Evolutionary conservation across 2,329 filamentous ascomycete species (phyloP).

Genomic region (Colletotrichum sp.): DNA sequence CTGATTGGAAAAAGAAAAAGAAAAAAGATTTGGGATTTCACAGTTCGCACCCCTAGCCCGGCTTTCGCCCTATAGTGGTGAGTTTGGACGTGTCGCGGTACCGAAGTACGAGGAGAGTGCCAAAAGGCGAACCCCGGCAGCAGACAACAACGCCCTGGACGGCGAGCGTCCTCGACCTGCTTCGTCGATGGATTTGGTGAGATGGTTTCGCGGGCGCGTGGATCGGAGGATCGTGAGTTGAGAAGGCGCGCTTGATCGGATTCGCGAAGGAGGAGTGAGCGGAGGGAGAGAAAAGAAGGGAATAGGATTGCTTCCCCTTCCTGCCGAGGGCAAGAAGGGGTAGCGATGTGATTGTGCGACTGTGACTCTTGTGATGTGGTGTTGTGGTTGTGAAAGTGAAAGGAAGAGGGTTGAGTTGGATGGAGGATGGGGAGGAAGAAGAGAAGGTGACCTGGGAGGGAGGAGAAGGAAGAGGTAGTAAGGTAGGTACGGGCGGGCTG

Average conservation of each 20-base stretch:
- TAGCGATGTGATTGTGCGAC: neutral
- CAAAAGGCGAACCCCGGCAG: neutral
- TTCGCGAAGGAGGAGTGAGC: neutral
- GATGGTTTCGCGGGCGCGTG: neutral
- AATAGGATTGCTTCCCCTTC: neutral
- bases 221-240: neutral
- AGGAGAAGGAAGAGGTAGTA: neutral
- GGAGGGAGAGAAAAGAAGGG: neutral
- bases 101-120: neutral
- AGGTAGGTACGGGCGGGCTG: neutral
- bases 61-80: neutral
- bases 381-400: neutral
- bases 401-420: neutral
- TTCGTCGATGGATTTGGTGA: neutral
- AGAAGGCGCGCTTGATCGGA: accelerated
- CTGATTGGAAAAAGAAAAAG: neutral
- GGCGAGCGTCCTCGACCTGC: neutral
- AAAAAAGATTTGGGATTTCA: neutral
- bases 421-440: neutral
- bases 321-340: neutral
- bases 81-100: neutral
- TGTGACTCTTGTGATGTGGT: neutral
- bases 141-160: neutral
- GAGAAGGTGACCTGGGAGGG: neutral
- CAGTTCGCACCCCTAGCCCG: neutral